Evolutionary conservation across 2,329 filamentous ascomycete genomes (phyloP).

Genomic region (Aureobasidium sp.): DNA sequence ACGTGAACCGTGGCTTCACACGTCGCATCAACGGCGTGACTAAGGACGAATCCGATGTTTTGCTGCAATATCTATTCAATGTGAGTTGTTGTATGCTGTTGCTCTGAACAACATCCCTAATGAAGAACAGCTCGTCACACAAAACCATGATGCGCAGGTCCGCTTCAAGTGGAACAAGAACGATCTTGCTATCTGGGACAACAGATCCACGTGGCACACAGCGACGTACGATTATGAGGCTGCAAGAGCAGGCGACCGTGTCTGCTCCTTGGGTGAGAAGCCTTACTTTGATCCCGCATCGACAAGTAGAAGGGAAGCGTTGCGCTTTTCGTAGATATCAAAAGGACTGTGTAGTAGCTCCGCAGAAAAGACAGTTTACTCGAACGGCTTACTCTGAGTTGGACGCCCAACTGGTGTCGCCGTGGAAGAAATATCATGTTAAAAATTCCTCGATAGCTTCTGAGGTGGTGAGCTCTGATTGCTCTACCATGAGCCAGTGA

Average conservation of each 20-base stretch:
- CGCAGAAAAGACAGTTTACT: too few relatives aligned
- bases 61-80: constrained; percentile 16
- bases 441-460: too few relatives aligned
- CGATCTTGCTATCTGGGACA: constrained; percentile 65
- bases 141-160: constrained; percentile 61
- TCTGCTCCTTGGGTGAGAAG: constrained; percentile 15
- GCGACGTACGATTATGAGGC: constrained; percentile 18
- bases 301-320: constrained; percentile 11
- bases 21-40: constrained; percentile 53
- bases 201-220: constrained; percentile 16
- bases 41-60: constrained; percentile 23
- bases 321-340: neutral
- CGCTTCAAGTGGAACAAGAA: constrained; percentile 58
- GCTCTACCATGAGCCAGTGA: too few relatives aligned
- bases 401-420: too few relatives aligned
- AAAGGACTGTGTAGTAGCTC: too few relatives aligned
- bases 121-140: constrained; percentile 44
- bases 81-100: neutral
- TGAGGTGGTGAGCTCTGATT: too few relatives aligned
- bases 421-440: too few relatives aligned
- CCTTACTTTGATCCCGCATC: constrained; percentile 17
- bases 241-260: constrained; percentile 17
- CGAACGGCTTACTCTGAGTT: too few relatives aligned
- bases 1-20: constrained; percentile 54
- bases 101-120: neutral